phyloP scores from a whole-genome alignment of 306 rosid genomes.

The Medicago ruthenica region DNA sequence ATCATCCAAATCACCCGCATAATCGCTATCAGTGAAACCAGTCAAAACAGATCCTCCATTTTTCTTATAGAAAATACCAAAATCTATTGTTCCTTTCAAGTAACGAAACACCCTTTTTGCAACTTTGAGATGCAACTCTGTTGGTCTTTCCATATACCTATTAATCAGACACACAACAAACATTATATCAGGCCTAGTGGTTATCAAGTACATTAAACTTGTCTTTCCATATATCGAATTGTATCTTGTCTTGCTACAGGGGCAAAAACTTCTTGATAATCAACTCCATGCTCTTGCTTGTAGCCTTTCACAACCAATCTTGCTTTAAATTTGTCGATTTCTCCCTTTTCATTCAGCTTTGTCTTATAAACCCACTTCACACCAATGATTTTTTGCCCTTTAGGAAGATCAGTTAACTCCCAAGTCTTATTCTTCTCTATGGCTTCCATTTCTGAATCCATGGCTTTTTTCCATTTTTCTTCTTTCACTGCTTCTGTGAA shows the following conservation, averaged over 20 bases:
- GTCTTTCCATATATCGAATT: too few relatives aligned
- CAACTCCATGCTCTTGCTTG: not conserved
- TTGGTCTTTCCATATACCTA: not conserved
- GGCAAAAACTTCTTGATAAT: too few relatives aligned
- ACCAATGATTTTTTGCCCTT: too few relatives aligned
- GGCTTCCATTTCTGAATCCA: not conserved
- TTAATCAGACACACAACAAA: not conserved
- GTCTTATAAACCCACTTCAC: too few relatives aligned
- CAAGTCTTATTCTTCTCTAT: not conserved
- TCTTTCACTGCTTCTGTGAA: not conserved
- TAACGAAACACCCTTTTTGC: not conserved
- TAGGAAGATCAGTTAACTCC: too few relatives aligned
- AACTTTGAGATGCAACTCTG: not conserved
- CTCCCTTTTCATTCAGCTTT: too few relatives aligned
- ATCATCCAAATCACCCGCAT: not conserved
- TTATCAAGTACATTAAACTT: too few relatives aligned
- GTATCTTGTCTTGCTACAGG: not conserved
- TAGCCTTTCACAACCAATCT: too few relatives aligned
- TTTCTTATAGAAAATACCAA: not conserved
- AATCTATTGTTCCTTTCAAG: not conserved
- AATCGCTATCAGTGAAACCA: not conserved
- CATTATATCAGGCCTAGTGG: too few relatives aligned
- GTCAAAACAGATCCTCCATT: not conserved
- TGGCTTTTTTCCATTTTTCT: not conserved
- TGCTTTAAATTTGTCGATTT: too few relatives aligned